Percentiles rank a stretch among this genome's conserved stretches.
phyloP scores from a whole-genome alignment of 257 asterid species.

The Plectranthus barbatus region DNA sequence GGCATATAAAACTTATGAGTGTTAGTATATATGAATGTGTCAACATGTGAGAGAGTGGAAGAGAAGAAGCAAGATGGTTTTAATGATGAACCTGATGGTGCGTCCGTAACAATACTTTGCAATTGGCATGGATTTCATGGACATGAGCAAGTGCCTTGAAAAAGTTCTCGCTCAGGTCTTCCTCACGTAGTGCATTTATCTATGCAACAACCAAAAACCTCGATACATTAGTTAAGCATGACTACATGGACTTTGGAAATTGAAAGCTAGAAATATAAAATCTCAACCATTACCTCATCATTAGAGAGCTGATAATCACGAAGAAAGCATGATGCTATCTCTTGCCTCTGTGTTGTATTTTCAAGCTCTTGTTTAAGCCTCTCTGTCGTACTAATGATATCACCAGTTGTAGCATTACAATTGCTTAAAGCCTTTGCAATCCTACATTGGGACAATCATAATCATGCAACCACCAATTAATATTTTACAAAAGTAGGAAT shows the following conservation, averaged over 20 bases:
- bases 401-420: constrained; percentile 94
- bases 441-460: constrained; percentile 31
- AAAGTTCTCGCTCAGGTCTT: constrained; percentile 74
- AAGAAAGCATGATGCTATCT: constrained; percentile 86
- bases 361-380: constrained; percentile 97
- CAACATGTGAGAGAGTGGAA: neutral
- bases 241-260: neutral
- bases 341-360: constrained; percentile 89
- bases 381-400: constrained; percentile 90
- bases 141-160: constrained; percentile 98
- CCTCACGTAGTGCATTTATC: constrained; percentile 90
- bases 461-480: neutral
- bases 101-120: constrained; percentile 91
- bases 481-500: neutral
- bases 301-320: constrained; percentile 95
- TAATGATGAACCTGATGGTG: constrained; percentile 81
- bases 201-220: constrained; percentile 18
- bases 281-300: constrained; percentile 60
- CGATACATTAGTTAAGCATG: constrained; percentile 13
- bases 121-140: constrained; percentile 93
- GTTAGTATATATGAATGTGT: neutral
- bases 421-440: constrained; percentile 80
- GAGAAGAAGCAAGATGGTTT: constrained; percentile 6
- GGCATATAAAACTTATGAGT: neutral
- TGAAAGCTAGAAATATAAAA: constrained; percentile 1